A percentile compares a stretch with the other conserved stretches of the same genome.
Evolutionary conservation across 345 rosid genomes (phyloP).

Genomic region (Jatropha curcas): DNA sequence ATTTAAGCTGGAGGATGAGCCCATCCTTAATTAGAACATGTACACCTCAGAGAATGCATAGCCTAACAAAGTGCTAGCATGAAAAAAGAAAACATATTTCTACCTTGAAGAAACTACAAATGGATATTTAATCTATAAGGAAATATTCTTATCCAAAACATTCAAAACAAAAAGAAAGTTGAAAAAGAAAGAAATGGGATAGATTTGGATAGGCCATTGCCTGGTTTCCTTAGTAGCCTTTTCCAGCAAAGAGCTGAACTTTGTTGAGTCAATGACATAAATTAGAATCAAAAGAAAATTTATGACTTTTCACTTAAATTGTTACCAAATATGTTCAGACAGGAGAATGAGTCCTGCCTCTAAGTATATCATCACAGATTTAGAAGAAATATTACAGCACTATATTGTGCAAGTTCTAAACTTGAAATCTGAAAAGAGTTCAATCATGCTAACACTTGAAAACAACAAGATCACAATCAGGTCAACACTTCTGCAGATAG

Average conservation of each 20-base stretch:
- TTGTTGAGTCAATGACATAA: not conserved
- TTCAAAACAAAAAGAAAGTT: not conserved
- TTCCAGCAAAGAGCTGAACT: not conserved
- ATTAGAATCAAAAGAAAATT: not conserved
- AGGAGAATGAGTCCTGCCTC: not conserved
- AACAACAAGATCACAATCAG: not conserved
- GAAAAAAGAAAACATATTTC: not conserved
- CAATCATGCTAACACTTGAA: not conserved
- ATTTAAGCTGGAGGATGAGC: not conserved
- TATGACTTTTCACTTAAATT: not conserved
- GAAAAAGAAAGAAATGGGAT: not conserved
- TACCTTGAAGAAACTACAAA: not conserved
- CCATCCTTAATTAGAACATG: constrained; percentile 2
- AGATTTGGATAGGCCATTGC: not conserved
- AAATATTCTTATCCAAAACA: not conserved
- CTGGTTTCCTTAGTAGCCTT: not conserved
- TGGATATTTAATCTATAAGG: not conserved
- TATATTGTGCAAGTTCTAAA: not conserved
- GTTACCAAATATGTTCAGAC: not conserved
- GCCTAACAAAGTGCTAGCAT: not conserved
- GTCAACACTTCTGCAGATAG: not conserved
- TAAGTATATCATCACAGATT: not conserved
- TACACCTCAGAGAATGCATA: not conserved
- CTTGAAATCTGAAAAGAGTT: not conserved
- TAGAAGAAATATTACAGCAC: not conserved